Evolutionary conservation across 2,329 filamentous ascomycete species (phyloP), one percentile per base, ranked within the genome.

Genomic region (Fusarium protoensiforme): DNA sequence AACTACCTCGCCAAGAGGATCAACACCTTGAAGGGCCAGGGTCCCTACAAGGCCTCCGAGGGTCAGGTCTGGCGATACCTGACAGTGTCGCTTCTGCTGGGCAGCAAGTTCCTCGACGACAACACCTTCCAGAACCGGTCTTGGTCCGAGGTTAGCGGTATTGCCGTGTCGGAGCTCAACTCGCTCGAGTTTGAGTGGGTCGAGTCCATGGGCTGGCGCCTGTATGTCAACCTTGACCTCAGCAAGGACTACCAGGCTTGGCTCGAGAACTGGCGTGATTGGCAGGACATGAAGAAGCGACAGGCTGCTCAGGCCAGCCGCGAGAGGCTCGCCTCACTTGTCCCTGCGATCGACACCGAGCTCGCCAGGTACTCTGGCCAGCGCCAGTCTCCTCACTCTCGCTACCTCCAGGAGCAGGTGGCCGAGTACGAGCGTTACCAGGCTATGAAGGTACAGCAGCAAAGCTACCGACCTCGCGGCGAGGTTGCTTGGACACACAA

Each of bases 91-190:
- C 86, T 98, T 65, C 89, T 98, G 60, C 87, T 98, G 61, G 95
- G 94, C 68, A 97, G 94, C 90, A 98, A 98, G 85, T 98, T 98
- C 79, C 87, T 98, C 75, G 95, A 98, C 79, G 95, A 98, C 87
- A 98, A 98, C 84, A 98, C 95, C 7, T 98, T 98, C 84, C 95
- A 98, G 87, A 98, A 98, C 85, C 93, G 94, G 64, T 98, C 95
- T 1, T 98, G 95, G 95, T 94, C 95, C 7, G 95, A 98, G 80
- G 95, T 98, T 61, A 98, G 94, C 83, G 94, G 94, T 70, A 97
- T 98, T 75, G 87, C 92, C 35, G 94, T 98, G 22, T 84, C 89
- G 4, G 94, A 98, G 79, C 88, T 98, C 75, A 98, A 98, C 84
- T 87, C 88, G 68, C 89, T 97, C 81, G 95, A 98, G 85, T 90